Conservation (phyloP, 768 basidiomycete genomes). For the Phanerochaete carnosa region DNA sequence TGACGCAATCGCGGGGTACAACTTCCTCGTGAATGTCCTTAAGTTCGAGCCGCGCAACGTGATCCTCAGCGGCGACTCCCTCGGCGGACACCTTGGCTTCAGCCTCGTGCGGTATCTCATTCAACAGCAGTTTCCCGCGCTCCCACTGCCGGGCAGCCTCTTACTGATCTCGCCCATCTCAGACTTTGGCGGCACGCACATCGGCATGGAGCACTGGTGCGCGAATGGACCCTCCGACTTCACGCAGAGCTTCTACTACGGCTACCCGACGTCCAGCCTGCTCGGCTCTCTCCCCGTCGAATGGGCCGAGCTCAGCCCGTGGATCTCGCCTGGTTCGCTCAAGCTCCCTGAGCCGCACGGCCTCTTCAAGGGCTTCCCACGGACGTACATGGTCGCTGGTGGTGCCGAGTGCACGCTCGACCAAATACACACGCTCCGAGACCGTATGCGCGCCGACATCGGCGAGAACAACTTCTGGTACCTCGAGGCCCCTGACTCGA, state of each 20-base stretch:
- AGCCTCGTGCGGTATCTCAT: slow-evolving; percentile 36
- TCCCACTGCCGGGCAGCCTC: slow-evolving; percentile 24
- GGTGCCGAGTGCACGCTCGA: slow-evolving; percentile 26
- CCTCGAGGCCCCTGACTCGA: slow-evolving; percentile 13
- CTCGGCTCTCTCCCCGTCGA: slow-evolving; percentile 2
- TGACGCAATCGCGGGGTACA: slow-evolving; percentile 48
- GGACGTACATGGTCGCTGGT: slow-evolving; percentile 23
- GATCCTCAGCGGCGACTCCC: slow-evolving; percentile 49
- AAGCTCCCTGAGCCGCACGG: slow-evolving; percentile 3
- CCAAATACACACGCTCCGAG: slow-evolving; percentile 17
- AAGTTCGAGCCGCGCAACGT: slow-evolving; percentile 41
- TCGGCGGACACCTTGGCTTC: slow-evolving; percentile 47
- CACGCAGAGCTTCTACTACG: neutral
- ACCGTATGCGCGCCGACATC: slow-evolving; percentile 20
- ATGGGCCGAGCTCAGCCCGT: slow-evolving; percentile 8
- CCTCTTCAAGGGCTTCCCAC: slow-evolving; percentile 23
- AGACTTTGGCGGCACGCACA: slow-evolving; percentile 15
- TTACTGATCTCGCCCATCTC: slow-evolving; percentile 32
- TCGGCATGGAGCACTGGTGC: slow-evolving; percentile 2
- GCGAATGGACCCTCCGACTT: slow-evolving; percentile 3
- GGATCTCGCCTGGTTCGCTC: slow-evolving; percentile 19
- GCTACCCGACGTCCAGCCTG: slow-evolving; percentile 3
- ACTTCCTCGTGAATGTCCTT: slow-evolving; percentile 40
- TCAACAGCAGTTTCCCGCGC: slow-evolving; percentile 16
- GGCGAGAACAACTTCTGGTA: slow-evolving; percentile 18